These are phyloP conservation scores for Rhizophora apiculata DNA, from an alignment of 345 rosid species.

Conservation along the genomic window DNA sequence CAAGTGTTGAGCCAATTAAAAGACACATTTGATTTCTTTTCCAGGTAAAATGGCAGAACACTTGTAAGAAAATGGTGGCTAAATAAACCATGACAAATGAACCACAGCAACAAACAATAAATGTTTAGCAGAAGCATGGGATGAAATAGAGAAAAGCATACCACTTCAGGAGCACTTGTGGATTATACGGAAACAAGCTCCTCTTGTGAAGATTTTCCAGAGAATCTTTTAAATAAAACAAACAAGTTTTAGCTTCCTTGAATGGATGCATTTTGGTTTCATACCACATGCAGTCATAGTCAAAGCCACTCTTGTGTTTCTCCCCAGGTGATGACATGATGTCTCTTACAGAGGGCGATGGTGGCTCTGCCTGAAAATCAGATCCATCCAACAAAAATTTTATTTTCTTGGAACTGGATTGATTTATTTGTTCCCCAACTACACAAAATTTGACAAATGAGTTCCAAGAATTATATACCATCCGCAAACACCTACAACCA, in stretches of 20 bases:
- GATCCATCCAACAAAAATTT: conserved; percentile 31
- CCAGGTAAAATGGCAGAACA: not conserved
- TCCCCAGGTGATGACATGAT: conserved; percentile 14
- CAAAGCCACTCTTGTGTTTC: conserved; percentile 18
- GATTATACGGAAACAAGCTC: conserved; percentile 75
- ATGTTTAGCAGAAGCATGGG: conserved; percentile 5
- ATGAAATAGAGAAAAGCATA: conserved; percentile 19
- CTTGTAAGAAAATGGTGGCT: not conserved
- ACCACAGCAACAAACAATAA: not conserved
- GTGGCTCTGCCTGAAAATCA: conserved; percentile 15
- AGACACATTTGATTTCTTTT: not conserved
- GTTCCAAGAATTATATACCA: conserved; percentile 54
- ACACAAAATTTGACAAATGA: conserved; percentile 44
- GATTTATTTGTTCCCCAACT: conserved; percentile 23
- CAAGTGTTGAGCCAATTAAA: not conserved
- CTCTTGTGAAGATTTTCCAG: conserved; percentile 59
- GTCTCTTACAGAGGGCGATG: conserved; percentile 10
- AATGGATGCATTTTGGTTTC: conserved; percentile 29
- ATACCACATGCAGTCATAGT: conserved; percentile 2
- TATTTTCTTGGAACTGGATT: conserved; percentile 49
- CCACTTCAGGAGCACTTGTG: conserved; percentile 75
- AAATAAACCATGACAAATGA: not conserved
- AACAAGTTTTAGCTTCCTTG: conserved; percentile 58
- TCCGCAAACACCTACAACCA: conserved; percentile 53
- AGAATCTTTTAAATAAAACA: conserved; percentile 68